These are phyloP conservation scores for Claviceps sp. DNA, from an alignment of 2,329 filamentous ascomycete genomes.

Conservation along the genomic window DNA sequence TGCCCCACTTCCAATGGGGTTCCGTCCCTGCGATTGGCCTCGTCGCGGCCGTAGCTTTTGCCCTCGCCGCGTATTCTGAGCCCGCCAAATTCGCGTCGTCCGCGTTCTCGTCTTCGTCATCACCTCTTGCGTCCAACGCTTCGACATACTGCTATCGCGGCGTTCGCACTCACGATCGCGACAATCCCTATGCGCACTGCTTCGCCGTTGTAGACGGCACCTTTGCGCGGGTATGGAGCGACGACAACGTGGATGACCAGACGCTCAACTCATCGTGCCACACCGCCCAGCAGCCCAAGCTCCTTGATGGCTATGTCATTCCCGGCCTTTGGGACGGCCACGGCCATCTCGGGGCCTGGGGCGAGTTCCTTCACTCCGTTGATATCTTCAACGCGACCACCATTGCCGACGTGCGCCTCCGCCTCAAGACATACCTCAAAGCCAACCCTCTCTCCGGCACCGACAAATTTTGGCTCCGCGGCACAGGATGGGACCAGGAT, in stretches of 20 bases:
- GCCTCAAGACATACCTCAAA: constrained; percentile 38
- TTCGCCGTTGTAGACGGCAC: constrained; percentile 40
- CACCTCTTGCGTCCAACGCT: constrained; percentile 1
- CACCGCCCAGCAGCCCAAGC: neutral
- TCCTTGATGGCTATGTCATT: constrained; percentile 37
- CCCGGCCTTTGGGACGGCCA: constrained; percentile 61
- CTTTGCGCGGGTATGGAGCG: constrained; percentile 36
- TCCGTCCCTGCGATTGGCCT: constrained; percentile 15
- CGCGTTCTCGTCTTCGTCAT: neutral
- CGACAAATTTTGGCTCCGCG: constrained; percentile 47
- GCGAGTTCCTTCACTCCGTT: constrained; percentile 53
- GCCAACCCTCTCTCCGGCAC: constrained; percentile 38
- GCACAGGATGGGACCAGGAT: constrained; percentile 60
- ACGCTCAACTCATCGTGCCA: neutral
- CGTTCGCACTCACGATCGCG: constrained; percentile 23
- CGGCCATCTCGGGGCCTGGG: constrained; percentile 53
- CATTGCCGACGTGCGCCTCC: constrained; percentile 37
- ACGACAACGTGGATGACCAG: constrained; percentile 14
- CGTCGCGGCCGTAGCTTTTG: constrained; percentile 17
- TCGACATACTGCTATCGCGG: constrained; percentile 26
- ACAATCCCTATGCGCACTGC: constrained; percentile 31
- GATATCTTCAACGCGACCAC: constrained; percentile 47
- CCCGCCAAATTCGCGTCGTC: constrained; percentile 11
- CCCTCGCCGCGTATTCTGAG: constrained; percentile 17
- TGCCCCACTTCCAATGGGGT: constrained; percentile 16